A percentile compares a stretch with the other conserved stretches of the same genome.
Conservation (phyloP, 805 yeast species). For the Candida saitoana region DNA sequence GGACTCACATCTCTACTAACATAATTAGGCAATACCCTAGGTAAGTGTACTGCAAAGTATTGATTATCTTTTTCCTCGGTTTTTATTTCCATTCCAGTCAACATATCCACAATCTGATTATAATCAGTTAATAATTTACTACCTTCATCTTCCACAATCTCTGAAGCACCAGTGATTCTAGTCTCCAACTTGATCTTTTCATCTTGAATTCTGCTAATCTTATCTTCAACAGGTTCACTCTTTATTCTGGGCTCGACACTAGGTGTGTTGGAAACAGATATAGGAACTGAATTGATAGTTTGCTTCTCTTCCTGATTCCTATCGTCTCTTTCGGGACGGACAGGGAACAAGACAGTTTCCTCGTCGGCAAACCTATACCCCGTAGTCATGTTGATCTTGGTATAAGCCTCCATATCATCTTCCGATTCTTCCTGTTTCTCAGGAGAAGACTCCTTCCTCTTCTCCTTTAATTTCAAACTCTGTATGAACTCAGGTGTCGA, state of each 20-base stretch:
- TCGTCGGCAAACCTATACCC: conserved; percentile 49
- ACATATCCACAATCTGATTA: conserved; percentile 22
- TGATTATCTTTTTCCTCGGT: conserved; percentile 10
- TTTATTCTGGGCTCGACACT: conserved; percentile 22
- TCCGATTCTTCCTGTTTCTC: conserved; percentile 21
- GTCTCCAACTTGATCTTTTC: conserved; percentile 26
- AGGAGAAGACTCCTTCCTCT: conserved; percentile 7
- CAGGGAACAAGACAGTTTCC: conserved; percentile 63
- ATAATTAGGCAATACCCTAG: conserved; percentile 42
- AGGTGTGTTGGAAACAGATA: conserved; percentile 11
- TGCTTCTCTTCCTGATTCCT: conserved; percentile 25
- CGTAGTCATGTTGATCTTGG: conserved; percentile 61
- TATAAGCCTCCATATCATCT: conserved; percentile 37
- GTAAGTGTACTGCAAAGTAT: conserved; percentile 46
- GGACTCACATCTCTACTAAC: conserved; percentile 6
- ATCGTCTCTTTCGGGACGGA: conserved; percentile 58
- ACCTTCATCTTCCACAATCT: conserved; percentile 24
- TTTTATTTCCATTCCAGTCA: conserved; percentile 13
- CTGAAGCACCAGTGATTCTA: conserved; percentile 24
- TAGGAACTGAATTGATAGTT: conserved; percentile 6
- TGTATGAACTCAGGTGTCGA: conserved; percentile 42
- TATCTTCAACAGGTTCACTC: conserved; percentile 28
- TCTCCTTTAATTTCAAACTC: conserved; percentile 29
- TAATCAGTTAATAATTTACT: conserved; percentile 30
- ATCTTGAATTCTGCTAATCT: conserved; percentile 20